These are phyloP conservation scores for Botryotinia calthae DNA, from an alignment of 2,329 filamentous ascomycete species.

Conservation along the genomic window DNA sequence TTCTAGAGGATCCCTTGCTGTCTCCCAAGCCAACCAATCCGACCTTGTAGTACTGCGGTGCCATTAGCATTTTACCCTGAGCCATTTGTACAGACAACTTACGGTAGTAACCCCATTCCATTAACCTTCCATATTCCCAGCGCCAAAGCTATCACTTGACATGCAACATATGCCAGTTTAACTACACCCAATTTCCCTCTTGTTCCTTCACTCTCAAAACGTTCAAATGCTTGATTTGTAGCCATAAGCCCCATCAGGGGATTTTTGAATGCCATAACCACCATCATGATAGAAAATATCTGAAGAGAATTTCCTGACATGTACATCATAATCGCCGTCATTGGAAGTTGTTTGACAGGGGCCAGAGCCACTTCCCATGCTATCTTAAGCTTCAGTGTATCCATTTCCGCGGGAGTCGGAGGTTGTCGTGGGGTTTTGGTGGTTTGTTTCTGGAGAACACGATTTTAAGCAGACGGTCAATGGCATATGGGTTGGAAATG, in stretches of 20 bases:
- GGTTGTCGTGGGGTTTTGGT: conserved; percentile 54
- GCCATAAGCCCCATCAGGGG: conserved; percentile 80
- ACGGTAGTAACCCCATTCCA: conserved; percentile 91
- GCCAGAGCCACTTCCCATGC: conserved; percentile 96
- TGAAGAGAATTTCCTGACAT: conserved; percentile 98
- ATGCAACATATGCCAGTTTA: conserved; percentile 82
- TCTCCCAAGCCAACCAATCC: conserved; percentile 96
- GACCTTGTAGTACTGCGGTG: conserved; percentile 77
- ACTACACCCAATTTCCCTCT: conserved; percentile 71
- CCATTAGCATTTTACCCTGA: conserved; percentile 34
- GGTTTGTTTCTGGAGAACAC: conserved; percentile 39
- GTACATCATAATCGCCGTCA: conserved; percentile 99
- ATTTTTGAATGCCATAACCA: conserved; percentile 98
- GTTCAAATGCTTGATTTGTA: conserved; percentile 85
- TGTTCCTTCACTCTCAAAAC: conserved; percentile 82
- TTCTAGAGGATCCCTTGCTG: conserved; percentile 38
- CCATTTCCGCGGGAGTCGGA: conserved; percentile 80
- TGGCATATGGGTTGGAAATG: background rate
- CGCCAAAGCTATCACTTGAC: conserved; percentile 79
- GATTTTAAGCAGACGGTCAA: background rate
- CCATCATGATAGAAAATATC: conserved; percentile 99
- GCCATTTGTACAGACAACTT: conserved; percentile 43
- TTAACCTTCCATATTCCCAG: conserved; percentile 97
- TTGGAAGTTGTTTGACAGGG: conserved; percentile 89
- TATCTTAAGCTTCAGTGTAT: conserved; percentile 95